Percentiles rank a stretch among this genome's conserved stretches.
These are phyloP conservation scores for Naematelia encephala DNA, from an alignment of 768 basidiomycete species.

Conservation along the genomic window DNA sequence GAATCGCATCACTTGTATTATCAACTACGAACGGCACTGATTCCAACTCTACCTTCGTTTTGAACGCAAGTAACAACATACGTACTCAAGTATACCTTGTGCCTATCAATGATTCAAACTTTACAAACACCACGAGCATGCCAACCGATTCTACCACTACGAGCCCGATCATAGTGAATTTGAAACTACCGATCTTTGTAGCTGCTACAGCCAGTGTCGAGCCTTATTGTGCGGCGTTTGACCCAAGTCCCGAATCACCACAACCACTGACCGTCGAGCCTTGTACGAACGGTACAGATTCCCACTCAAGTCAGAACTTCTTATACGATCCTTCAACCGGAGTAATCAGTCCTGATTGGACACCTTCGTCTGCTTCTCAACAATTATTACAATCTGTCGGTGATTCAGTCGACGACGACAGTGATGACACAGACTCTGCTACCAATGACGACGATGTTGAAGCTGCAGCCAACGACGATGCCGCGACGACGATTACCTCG, in stretches of 20 bases:
- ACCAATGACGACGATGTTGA: slow-evolving; percentile 1
- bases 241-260: slow-evolving; percentile 56
- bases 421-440: background rate
- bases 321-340: slow-evolving; percentile 57
- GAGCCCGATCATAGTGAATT: slow-evolving; percentile 50
- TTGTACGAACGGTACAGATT: slow-evolving; percentile 50
- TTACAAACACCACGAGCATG: slow-evolving; percentile 13
- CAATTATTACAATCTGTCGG: slow-evolving; percentile 23
- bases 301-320: slow-evolving; percentile 61
- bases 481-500: slow-evolving; percentile 9
- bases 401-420: slow-evolving; percentile 20
- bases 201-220: slow-evolving; percentile 50
- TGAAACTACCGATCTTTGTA: slow-evolving; percentile 56
- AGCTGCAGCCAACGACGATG: slow-evolving; percentile 12
- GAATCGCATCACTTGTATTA: slow-evolving; percentile 55
- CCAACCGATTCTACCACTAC: slow-evolving; percentile 14
- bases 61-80: slow-evolving; percentile 58
- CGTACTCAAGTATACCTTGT: slow-evolving; percentile 56
- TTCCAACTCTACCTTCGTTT: slow-evolving; percentile 51
- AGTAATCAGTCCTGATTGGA: slow-evolving; percentile 60
- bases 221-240: slow-evolving; percentile 63
- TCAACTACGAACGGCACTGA: slow-evolving; percentile 39
- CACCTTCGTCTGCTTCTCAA: slow-evolving; percentile 23
- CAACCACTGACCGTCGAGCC: slow-evolving; percentile 57
- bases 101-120: slow-evolving; percentile 23